Conservation (phyloP, 1,139 yeast species). For the Lodderomyces parapsilosis region DNA sequence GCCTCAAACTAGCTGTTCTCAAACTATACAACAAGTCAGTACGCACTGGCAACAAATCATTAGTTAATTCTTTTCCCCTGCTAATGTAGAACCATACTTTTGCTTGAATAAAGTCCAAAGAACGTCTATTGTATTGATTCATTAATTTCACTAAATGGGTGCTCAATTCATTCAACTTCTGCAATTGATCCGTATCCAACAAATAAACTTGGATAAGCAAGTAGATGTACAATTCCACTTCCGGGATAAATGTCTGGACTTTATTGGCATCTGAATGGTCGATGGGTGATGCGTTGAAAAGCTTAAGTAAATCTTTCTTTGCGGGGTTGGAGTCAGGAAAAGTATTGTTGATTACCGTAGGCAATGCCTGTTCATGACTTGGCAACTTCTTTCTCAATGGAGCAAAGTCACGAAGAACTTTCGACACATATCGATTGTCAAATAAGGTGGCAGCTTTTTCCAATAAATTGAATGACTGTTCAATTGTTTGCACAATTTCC, state of each 20-base stretch:
- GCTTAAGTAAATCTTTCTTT: slow-evolving; percentile 43
- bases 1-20: slow-evolving; percentile 88
- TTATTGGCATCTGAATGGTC: slow-evolving; percentile 14
- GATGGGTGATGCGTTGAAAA: slow-evolving; percentile 18
- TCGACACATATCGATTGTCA: slow-evolving; percentile 85
- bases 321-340: slow-evolving; percentile 40
- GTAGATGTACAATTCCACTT: slow-evolving; percentile 77
- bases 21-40: slow-evolving; percentile 69
- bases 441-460: slow-evolving; percentile 71
- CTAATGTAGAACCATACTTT: slow-evolving; percentile 92
- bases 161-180: slow-evolving; percentile 53
- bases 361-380: slow-evolving; percentile 46
- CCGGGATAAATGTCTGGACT: slow-evolving; percentile 44
- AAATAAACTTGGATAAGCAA: slow-evolving; percentile 74
- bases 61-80: slow-evolving; percentile 70
- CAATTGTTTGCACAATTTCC: slow-evolving; percentile 42
- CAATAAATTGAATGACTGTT: slow-evolving; percentile 53
- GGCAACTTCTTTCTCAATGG: slow-evolving; percentile 66
- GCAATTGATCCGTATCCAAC: slow-evolving; percentile 58
- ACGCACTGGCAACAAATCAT: slow-evolving; percentile 62
- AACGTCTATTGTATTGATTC: slow-evolving; percentile 70
- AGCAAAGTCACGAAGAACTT: slow-evolving; percentile 82
- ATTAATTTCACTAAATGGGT: slow-evolving; percentile 53
- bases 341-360: slow-evolving; percentile 50
- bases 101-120: slow-evolving; percentile 83